These are phyloP conservation scores for Zymoseptoria pseudotritici DNA, from an alignment of 2,329 filamentous ascomycete species.

Conservation along the genomic window DNA sequence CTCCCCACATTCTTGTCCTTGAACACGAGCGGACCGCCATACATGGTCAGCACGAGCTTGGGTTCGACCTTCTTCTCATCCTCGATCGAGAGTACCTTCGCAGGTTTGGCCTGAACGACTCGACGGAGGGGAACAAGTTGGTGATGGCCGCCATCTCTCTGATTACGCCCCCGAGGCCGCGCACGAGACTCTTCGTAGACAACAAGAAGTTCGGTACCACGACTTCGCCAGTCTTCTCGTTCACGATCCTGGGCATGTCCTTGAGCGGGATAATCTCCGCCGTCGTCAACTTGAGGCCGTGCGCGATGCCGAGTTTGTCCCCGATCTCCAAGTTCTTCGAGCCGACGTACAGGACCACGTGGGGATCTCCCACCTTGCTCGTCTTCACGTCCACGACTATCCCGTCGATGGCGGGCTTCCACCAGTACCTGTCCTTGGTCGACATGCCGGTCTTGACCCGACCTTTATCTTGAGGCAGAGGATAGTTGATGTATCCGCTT, in stretches of 20 bases:
- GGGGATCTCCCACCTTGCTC: slow-evolving; percentile 6
- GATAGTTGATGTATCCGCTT: slow-evolving; percentile 5
- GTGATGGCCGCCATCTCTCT: slow-evolving; percentile 2
- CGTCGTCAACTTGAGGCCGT: slow-evolving; percentile 7
- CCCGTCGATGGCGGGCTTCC: neutral
- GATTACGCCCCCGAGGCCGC: slow-evolving; percentile 1
- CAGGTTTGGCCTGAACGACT: slow-evolving; percentile 1
- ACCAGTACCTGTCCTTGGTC: neutral
- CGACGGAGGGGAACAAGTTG: neutral
- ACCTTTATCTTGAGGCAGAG: neutral
- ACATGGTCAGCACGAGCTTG: neutral
- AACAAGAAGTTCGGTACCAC: neutral
- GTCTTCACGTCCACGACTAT: slow-evolving; percentile 2
- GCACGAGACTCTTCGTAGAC: slow-evolving; percentile 3
- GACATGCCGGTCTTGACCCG: neutral
- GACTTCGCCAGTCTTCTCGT: slow-evolving; percentile 3
- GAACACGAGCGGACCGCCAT: neutral
- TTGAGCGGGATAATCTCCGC: slow-evolving; percentile 6
- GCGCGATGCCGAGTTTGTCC: slow-evolving; percentile 2
- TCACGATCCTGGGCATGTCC: slow-evolving; percentile 6
- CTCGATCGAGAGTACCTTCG: neutral
- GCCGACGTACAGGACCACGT: no score
- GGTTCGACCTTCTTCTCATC: slow-evolving; percentile 2
- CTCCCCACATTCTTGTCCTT: neutral
- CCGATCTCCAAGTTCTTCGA: neutral